Evolutionary conservation across 1,139 yeast species (phyloP).

Genomic region (Debaryomyces coudertii): DNA sequence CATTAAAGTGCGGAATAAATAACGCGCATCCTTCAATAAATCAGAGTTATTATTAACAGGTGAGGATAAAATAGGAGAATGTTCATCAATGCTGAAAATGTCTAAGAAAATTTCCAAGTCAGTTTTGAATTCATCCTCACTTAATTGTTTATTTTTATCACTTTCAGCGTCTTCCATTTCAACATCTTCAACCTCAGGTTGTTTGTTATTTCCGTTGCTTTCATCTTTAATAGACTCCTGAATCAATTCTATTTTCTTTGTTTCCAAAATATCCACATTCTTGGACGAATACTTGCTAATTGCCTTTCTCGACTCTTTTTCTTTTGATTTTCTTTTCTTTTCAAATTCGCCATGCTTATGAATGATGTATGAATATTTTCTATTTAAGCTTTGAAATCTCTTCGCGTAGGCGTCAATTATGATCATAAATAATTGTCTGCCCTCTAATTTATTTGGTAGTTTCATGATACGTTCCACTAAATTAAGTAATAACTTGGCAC

Average conservation of each 20-base stretch:
- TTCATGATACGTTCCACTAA: slow-evolving; percentile 87
- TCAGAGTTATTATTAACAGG: slow-evolving; percentile 50
- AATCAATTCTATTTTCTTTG: slow-evolving; percentile 6
- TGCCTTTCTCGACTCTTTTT: slow-evolving; percentile 46
- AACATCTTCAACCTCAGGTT: slow-evolving; percentile 11
- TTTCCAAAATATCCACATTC: slow-evolving; percentile 19
- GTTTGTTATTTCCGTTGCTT: slow-evolving; percentile 3
- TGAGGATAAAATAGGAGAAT: slow-evolving; percentile 42
- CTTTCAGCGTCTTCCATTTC: slow-evolving; percentile 17
- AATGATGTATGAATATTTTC: slow-evolving; percentile 70
- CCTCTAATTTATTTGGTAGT: slow-evolving; percentile 79
- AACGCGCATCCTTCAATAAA: slow-evolving; percentile 84
- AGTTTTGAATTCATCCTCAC: slow-evolving; percentile 21
- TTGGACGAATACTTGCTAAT: slow-evolving; percentile 44
- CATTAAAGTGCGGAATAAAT: slow-evolving; percentile 84
- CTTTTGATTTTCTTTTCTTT: slow-evolving; percentile 43
- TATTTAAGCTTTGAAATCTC: slow-evolving; percentile 74
- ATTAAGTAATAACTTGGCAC: slow-evolving; percentile 86
- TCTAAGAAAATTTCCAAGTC: slow-evolving; percentile 32
- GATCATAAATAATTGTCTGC: slow-evolving; percentile 78
- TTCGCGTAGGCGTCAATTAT: slow-evolving; percentile 89
- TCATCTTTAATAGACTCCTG: slow-evolving; percentile 1
- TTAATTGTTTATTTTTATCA: slow-evolving; percentile 13
- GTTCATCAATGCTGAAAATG: slow-evolving; percentile 42
- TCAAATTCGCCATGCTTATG: slow-evolving; percentile 62